Conservation (phyloP, 192 early-diverging fungal species). For the Coemansia sp. region DNA sequence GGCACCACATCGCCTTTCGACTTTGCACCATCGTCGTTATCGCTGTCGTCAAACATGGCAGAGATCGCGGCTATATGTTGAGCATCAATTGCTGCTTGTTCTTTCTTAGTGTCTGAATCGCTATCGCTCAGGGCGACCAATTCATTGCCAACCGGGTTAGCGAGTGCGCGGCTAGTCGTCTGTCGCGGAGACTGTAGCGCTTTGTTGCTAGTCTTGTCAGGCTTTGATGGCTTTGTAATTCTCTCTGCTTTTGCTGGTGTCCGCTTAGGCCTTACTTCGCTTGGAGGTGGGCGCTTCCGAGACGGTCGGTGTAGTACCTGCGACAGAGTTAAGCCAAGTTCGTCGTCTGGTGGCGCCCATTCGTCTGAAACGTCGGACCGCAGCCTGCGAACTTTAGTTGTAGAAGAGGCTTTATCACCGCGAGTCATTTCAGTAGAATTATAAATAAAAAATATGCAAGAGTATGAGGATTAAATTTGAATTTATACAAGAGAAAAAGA, state of each 20-base stretch:
- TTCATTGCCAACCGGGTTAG: background rate
- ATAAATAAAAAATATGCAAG: background rate
- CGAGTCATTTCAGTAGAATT: background rate
- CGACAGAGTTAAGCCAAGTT: constrained; percentile 18
- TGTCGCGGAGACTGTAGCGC: background rate
- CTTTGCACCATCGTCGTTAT: background rate
- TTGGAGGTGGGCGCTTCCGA: background rate
- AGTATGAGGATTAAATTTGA: background rate
- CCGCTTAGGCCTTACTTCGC: background rate
- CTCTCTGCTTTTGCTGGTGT: background rate
- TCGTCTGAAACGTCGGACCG: constrained; percentile 8
- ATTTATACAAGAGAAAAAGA: background rate
- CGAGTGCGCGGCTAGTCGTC: background rate
- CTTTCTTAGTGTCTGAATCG: background rate
- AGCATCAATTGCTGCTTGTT: background rate
- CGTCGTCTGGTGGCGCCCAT: constrained; percentile 26
- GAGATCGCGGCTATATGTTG: constrained; percentile 12
- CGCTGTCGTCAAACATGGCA: constrained; percentile 31
- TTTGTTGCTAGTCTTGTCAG: background rate
- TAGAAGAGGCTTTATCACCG: background rate
- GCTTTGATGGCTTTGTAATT: background rate
- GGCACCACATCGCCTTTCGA: background rate
- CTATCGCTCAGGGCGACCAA: background rate
- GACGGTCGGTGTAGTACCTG: constrained; percentile 14
- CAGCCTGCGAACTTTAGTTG: background rate